A percentile compares a stretch with the other conserved stretches of the same genome.
Evolutionary conservation across 2,329 filamentous ascomycete species (phyloP).

Genomic region (Botrytis fabae): DNA sequence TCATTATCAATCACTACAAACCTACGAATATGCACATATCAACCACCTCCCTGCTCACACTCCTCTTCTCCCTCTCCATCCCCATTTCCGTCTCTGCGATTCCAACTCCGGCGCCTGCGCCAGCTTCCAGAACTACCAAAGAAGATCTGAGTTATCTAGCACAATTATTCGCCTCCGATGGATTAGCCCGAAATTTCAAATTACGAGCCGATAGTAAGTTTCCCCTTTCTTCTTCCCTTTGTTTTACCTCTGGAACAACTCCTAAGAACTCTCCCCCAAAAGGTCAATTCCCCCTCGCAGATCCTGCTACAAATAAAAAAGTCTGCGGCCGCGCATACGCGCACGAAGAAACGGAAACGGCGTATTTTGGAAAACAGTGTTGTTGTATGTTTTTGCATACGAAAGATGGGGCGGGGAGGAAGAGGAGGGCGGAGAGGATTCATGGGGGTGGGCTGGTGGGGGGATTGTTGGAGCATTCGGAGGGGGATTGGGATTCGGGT

Average conservation of each 20-base stretch:
- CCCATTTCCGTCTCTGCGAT: background rate
- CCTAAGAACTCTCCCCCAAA: background rate
- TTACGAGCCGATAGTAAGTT: constrained; percentile 12
- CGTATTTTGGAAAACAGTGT: background rate
- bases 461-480: background rate
- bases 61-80: constrained; percentile 5
- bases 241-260: background rate
- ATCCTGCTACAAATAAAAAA: background rate
- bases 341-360: no score
- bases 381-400: constrained; percentile 12
- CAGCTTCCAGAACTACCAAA: constrained; percentile 3
- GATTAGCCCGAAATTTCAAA: background rate
- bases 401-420: background rate
- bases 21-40: constrained; percentile 45
- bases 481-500: background rate
- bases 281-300: constrained; percentile 8
- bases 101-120: constrained; percentile 1
- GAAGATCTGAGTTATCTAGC: constrained; percentile 4
- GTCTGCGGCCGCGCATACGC: background rate
- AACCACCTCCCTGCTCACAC: constrained; percentile 7
- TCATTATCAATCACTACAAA: background rate
- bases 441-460: background rate
- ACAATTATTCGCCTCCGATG: background rate
- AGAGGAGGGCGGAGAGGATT: background rate
- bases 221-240: no score